These are phyloP conservation scores for Inosperma sp. DNA, from an alignment of 768 basidiomycete genomes.

Conservation along the genomic window DNA sequence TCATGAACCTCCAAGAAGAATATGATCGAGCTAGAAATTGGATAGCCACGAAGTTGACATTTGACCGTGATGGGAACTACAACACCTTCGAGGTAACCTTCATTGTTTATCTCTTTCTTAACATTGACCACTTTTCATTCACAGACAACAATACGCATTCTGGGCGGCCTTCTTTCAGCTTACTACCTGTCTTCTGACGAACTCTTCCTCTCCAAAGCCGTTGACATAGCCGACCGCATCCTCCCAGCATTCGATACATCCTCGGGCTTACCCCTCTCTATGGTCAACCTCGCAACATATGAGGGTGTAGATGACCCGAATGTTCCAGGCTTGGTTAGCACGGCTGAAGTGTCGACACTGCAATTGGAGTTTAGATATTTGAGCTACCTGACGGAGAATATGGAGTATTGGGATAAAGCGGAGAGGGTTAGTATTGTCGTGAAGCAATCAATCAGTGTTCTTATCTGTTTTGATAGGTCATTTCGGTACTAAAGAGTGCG, in stretches of 20 bases:
- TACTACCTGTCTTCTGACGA: constrained; percentile 75
- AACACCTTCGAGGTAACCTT: constrained; percentile 80
- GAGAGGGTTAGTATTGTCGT: constrained; percentile 50
- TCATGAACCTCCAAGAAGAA: constrained; percentile 83
- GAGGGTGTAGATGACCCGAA: constrained; percentile 59
- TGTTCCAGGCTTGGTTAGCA: constrained; percentile 61
- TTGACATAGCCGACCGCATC: constrained; percentile 80
- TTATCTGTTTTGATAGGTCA: constrained; percentile 35
- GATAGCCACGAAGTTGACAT: constrained; percentile 63
- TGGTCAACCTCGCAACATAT: constrained; percentile 64
- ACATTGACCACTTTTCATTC: background rate
- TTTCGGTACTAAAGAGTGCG: constrained; percentile 62
- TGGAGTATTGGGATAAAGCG: constrained; percentile 77
- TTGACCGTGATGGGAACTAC: constrained; percentile 76
- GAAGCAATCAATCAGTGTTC: background rate
- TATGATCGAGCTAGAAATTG: constrained; percentile 76
- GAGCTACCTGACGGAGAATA: constrained; percentile 68
- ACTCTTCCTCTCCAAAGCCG: constrained; percentile 72
- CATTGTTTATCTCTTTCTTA: background rate
- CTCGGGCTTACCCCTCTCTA: constrained; percentile 72
- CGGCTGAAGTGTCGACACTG: constrained; percentile 81
- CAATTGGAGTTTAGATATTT: constrained; percentile 92
- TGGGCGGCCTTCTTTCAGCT: constrained; percentile 87
- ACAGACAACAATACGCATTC: constrained; percentile 87
- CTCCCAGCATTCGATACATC: constrained; percentile 79